phyloP scores from a whole-genome alignment of 139 green algal species.

The Chlorella ohadii region DNA sequence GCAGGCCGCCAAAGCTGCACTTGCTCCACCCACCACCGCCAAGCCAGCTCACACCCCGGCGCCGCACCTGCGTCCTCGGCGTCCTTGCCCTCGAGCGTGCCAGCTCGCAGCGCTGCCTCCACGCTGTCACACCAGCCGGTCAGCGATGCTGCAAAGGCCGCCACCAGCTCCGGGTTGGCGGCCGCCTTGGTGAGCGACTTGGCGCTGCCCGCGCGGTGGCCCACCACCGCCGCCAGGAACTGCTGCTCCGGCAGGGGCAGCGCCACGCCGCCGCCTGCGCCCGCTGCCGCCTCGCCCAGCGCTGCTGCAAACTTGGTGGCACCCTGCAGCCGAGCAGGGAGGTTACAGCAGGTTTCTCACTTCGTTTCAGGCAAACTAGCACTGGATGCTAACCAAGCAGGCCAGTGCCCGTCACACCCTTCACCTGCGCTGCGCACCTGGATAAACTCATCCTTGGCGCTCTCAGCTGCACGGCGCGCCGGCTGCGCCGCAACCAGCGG shows the following conservation, averaged over 20 bases:
- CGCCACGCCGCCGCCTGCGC: conserved; percentile 71
- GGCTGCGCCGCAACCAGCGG: conserved; percentile 78
- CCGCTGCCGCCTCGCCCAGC: conserved; percentile 76
- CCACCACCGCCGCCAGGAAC: conserved; percentile 32
- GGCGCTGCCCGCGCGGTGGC: not conserved
- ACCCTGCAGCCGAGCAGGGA: not conserved
- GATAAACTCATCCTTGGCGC: conserved; percentile 73
- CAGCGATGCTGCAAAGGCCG: conserved; percentile 50
- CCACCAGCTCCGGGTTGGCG: conserved; percentile 17
- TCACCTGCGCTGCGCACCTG: too few species aligned
- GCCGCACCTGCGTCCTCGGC: conserved; percentile 18
- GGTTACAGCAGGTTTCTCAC: too few species aligned
- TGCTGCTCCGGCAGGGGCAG: conserved; percentile 73
- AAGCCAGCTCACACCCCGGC: not conserved
- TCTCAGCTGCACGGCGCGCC: conserved; percentile 56
- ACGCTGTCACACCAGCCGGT: not conserved
- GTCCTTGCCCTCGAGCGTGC: not conserved
- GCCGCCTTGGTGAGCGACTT: conserved; percentile 24
- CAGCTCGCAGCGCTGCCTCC: not conserved
- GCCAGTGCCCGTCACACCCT: too few species aligned
- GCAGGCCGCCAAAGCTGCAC: too few species aligned
- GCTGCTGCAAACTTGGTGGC: conserved; percentile 73
- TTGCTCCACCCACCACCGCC: not conserved
- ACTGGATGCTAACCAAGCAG: too few species aligned
- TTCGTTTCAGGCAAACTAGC: too few species aligned